Conservation (phyloP, 108 stramenopile species). For the Stephanodiscus minutulus region DNA sequence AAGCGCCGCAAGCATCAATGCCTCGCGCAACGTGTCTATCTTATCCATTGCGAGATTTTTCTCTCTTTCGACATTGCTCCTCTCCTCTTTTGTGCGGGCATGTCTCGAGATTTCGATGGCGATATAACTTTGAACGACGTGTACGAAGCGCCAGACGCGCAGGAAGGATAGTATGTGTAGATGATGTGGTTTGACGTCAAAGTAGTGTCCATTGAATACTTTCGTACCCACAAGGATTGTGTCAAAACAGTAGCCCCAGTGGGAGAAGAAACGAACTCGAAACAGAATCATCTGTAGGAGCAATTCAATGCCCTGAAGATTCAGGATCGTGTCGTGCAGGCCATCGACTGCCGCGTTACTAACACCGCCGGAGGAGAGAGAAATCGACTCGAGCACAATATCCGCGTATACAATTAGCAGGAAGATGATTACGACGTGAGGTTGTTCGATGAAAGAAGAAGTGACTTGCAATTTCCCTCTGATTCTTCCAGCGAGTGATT, state of each 20-base stretch:
- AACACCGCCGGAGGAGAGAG: background rate
- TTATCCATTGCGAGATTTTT: constrained; percentile 17
- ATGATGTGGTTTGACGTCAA: constrained; percentile 1
- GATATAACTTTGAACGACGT: constrained; percentile 19
- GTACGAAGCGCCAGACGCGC: constrained; percentile 21
- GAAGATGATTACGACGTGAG: constrained; percentile 2
- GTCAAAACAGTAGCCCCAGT: constrained; percentile 40
- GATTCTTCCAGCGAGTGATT: background rate
- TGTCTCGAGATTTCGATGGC: constrained; percentile 21
- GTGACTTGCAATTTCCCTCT: background rate
- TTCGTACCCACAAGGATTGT: constrained; percentile 18
- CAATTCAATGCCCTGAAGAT: constrained; percentile 23
- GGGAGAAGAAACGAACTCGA: constrained; percentile 24
- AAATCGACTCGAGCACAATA: constrained; percentile 13
- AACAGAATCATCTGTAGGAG: constrained; percentile 18
- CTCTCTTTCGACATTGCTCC: constrained; percentile 8
- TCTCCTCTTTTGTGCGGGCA: constrained; percentile 14
- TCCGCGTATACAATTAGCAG: constrained; percentile 25
- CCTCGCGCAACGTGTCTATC: constrained; percentile 41
- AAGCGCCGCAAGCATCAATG: constrained; percentile 31
- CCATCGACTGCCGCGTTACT: background rate
- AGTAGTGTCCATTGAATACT: background rate
- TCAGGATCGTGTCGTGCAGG: constrained; percentile 14
- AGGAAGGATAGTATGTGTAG: constrained; percentile 8
- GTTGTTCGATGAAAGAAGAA: background rate